These are phyloP conservation scores for Phenoliferia sp. DNA, from an alignment of 1,284 basidiomycete genomes.

Conservation along the genomic window DNA sequence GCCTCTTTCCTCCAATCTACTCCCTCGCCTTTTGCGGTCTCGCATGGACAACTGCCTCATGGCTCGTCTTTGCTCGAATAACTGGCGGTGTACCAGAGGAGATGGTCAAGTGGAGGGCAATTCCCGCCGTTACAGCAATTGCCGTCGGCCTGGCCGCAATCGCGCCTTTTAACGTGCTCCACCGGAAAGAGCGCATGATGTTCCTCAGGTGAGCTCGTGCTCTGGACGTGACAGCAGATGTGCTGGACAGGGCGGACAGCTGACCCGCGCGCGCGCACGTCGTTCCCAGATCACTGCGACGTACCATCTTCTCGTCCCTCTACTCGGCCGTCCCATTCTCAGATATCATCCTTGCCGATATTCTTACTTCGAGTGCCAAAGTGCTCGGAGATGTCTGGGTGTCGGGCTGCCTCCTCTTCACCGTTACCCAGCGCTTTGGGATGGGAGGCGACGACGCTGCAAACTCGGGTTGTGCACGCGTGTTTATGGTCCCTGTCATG, in stretches of 20 bases:
- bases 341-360: constrained; percentile 90
- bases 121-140: constrained; percentile 21
- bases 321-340: constrained; percentile 71
- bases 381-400: constrained; percentile 93
- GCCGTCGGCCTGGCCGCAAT: constrained; percentile 16
- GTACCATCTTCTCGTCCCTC: constrained; percentile 66
- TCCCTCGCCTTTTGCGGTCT: constrained; percentile 18
- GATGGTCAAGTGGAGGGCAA: constrained; percentile 12
- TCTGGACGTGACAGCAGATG: constrained; percentile 10
- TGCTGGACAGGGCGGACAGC: not conserved
- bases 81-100: constrained; percentile 17
- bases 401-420: constrained; percentile 67
- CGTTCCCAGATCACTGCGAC: constrained; percentile 54
- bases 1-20: constrained; percentile 35
- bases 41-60: constrained; percentile 27
- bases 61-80: constrained; percentile 21
- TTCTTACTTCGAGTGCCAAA: constrained; percentile 93
- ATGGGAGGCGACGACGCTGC: constrained; percentile 36
- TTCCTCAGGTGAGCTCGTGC: constrained; percentile 26
- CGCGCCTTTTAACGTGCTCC: constrained; percentile 32
- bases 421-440: constrained; percentile 5
- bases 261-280: not conserved
- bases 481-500: constrained; percentile 32
- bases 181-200: constrained; percentile 28
- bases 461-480: constrained; percentile 29